Conservation (phyloP, 345 rosid species). For the Lepidium africanum region DNA sequence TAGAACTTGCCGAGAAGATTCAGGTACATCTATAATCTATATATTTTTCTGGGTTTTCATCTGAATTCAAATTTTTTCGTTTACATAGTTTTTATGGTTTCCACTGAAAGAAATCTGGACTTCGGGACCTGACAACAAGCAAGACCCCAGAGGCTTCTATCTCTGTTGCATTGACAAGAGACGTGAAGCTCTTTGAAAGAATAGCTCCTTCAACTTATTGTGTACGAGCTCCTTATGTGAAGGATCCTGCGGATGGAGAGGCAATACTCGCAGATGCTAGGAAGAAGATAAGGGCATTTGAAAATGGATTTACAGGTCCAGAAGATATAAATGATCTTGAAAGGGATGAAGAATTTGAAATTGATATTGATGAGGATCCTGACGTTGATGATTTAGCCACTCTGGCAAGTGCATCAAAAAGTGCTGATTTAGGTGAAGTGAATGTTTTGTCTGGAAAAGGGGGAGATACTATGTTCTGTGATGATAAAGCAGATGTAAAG, state of each 20-base stretch:
- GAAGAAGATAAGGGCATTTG: conserved; percentile 86
- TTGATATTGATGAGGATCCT: conserved; percentile 93
- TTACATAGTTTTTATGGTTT: conserved; percentile 8
- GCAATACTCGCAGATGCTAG: conserved; percentile 82
- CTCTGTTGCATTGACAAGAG: conserved; percentile 98
- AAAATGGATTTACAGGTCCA: conserved; percentile 76
- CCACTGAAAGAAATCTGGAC: conserved; percentile 80
- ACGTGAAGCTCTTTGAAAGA: conserved; percentile 97
- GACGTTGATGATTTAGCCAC: conserved; percentile 80
- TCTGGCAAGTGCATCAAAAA: conserved; percentile 41
- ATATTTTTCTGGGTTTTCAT: not conserved
- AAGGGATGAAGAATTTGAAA: conserved; percentile 81
- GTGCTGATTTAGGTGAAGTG: conserved; percentile 33
- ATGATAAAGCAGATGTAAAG: conserved; percentile 27
- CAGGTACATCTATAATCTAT: conserved; percentile 47
- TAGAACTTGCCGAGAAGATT: conserved; percentile 97
- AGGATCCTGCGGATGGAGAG: conserved; percentile 93
- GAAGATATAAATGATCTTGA: conserved; percentile 88
- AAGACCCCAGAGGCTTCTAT: conserved; percentile 99
- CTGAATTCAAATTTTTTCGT: not conserved
- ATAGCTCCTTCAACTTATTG: conserved; percentile 99
- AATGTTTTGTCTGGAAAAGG: conserved; percentile 40
- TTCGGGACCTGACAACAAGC: conserved; percentile 92
- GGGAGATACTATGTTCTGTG: conserved; percentile 31
- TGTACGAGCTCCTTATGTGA: conserved; percentile 82